These are phyloP conservation scores for Euptelea pleiosperma DNA, from an alignment of 164 flowering plant genomes.

Conservation along the genomic window DNA sequence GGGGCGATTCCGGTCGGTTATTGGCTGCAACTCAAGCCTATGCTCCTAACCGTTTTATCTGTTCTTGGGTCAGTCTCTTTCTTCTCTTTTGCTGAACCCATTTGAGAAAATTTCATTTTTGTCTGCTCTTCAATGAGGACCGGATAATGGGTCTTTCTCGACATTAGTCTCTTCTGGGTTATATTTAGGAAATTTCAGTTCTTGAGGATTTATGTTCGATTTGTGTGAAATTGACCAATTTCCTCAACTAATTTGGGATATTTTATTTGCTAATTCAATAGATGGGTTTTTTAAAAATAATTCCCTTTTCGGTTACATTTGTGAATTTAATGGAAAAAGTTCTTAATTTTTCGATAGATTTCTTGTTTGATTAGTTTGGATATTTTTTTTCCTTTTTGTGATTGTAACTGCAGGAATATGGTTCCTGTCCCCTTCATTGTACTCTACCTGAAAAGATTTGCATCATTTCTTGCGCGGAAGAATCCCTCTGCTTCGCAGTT, in stretches of 20 bases:
- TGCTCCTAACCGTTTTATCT: conserved; percentile 57
- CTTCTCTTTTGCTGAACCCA: not conserved
- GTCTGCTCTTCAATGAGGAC: too few species aligned
- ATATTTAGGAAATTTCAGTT: not conserved
- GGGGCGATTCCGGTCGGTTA: conserved; percentile 99
- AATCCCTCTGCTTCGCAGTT: conserved; percentile 53
- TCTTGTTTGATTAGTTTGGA: not conserved
- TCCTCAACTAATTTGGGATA: too few species aligned
- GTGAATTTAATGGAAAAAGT: too few species aligned
- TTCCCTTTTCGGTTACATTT: too few species aligned
- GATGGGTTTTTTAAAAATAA: too few species aligned
- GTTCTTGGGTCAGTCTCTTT: conserved; percentile 50
- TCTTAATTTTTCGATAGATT: too few species aligned
- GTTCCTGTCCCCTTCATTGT: conserved; percentile 90
- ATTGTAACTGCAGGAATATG: conserved; percentile 68
- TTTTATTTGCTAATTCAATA: too few species aligned
- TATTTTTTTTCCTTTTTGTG: not conserved
- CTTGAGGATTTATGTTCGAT: too few species aligned
- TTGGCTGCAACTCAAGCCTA: conserved; percentile 90
- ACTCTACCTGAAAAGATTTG: conserved; percentile 72
- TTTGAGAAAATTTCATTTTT: conserved; percentile 1
- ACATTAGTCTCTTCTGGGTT: not conserved
- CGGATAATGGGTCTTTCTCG: not conserved
- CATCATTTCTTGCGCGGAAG: conserved; percentile 63
- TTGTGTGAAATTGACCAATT: too few species aligned